Evolutionary conservation across 305 asterid genomes (phyloP).

Genomic region (Monarda citriodora): DNA sequence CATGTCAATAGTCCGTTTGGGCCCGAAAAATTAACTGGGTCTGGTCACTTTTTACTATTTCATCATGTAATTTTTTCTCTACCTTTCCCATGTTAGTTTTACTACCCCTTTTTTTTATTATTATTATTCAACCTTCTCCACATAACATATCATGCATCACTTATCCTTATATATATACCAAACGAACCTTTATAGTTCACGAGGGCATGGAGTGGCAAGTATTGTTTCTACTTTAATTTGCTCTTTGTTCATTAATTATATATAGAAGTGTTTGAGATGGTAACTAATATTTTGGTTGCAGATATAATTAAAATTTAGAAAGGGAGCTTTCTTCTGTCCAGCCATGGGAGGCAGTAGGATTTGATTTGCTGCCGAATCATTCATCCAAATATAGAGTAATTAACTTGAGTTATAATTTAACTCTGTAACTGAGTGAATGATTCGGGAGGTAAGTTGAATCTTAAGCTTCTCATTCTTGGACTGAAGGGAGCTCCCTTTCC

Average conservation of each 20-base stretch:
- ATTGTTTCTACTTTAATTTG: background rate
- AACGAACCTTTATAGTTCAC: no score
- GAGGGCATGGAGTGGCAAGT: background rate
- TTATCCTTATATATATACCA: no score
- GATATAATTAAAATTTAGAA: background rate
- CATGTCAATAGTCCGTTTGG: no score
- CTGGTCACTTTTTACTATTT: no score
- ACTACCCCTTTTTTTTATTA: no score
- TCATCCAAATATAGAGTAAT: slow-evolving; percentile 65
- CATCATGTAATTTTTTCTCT: no score
- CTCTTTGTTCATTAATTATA: no score
- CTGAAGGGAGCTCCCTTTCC: slow-evolving; percentile 95
- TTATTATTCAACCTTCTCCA: no score
- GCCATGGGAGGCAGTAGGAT: slow-evolving; percentile 44
- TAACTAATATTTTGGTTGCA: background rate
- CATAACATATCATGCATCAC: no score
- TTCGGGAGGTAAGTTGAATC: slow-evolving; percentile 71
- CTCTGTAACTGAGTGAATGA: slow-evolving; percentile 71
- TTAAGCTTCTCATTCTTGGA: slow-evolving; percentile 71
- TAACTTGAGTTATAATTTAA: background rate
- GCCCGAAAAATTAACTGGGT: no score
- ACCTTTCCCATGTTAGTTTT: no score
- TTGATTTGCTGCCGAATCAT: slow-evolving; percentile 87
- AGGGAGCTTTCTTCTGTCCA: slow-evolving; percentile 90
- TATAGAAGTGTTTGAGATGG: background rate